These are phyloP conservation scores for Karstenula rhodostoma DNA, from an alignment of 2,329 filamentous ascomycete species.

Conservation along the genomic window DNA sequence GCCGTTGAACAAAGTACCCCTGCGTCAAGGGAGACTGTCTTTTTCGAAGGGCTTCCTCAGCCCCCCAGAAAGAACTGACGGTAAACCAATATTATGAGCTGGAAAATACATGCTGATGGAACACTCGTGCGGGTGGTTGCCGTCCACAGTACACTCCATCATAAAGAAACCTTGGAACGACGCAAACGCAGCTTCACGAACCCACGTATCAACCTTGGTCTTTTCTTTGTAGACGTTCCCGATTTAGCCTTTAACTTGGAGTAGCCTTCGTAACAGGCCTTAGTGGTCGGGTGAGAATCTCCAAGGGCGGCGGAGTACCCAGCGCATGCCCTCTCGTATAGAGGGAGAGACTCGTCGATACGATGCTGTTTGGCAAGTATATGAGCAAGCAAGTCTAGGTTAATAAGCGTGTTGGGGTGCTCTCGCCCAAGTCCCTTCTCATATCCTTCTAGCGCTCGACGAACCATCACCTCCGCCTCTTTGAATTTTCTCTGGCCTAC, in stretches of 20 bases:
- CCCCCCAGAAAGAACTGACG: not conserved
- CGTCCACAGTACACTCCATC: not conserved
- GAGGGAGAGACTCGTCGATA: not conserved
- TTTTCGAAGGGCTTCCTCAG: not conserved
- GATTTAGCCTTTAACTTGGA: not conserved
- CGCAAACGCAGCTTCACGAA: not conserved
- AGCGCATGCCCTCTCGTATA: not conserved
- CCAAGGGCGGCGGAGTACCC: not conserved
- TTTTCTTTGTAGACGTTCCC: not conserved
- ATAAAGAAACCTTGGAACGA: not conserved
- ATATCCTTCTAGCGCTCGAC: not conserved
- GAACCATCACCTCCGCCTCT: not conserved
- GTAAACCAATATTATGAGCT: not conserved
- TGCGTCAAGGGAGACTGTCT: not conserved
- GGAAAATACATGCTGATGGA: not conserved
- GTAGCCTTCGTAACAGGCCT: not conserved
- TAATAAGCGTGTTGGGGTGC: not conserved
- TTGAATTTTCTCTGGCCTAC: not conserved
- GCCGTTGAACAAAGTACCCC: not conserved
- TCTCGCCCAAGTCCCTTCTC: constrained; percentile 3
- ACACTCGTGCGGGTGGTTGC: not conserved
- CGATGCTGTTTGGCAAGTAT: not conserved
- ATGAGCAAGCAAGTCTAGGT: not conserved
- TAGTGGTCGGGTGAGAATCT: not conserved
- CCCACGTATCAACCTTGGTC: not conserved